Evolutionary conservation across 352 stramenopile genomes (phyloP), one percentile per base, ranked within the genome.

Genomic region (Pythium dissotocum): DNA sequence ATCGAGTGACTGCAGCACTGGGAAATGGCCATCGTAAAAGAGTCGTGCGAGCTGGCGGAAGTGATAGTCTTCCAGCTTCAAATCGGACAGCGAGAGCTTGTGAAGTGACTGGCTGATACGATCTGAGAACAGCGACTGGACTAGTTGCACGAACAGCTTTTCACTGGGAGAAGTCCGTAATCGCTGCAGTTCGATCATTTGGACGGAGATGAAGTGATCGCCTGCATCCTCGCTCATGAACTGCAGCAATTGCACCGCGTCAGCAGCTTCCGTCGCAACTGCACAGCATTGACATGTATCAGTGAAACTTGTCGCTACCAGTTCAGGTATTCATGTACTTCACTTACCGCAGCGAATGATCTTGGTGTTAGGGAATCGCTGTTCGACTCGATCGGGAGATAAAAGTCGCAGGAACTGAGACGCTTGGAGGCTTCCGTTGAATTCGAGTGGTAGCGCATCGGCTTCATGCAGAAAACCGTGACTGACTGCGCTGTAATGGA

Each of bases 121-220:
- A 44, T 82, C 75, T 10, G 75, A 84, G 63, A 91, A 87, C 0
- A 91, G 65, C 1, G 76, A 73, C 49, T 89, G 83, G n/a, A 88
- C 40, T 9, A 89, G 58, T 42, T 75, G 70, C 10, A 85, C 61
- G 38, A 89, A 87, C n/a, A 70, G 42, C 44, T 53, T 58, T 18
- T 78, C 52, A 12, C 49, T 9, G 1, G 9, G 30, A 38, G 86
- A 78, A 1, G 64, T 71, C 38, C 2, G 46, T 3, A 88, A 63
- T 38, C 72, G 65, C 13, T 14, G 26, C 0, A 90, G 56, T 1
- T 66, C 69, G 30, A 88, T 72, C 24, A 72, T 44, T 5, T 65
- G 44, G 6, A 88, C 72, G 1, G 67, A 36, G n/a, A 46, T 48
- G 60, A 90, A 87, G 48, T 75, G 77, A 28, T 89, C 75, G 10